These are phyloP conservation scores for rapeseed (Brassica napus) DNA, from an alignment of 345 rosid genomes.

Conservation along the genomic window Da-Ae NC_063450.1:40711501-40712000, in stretches of 20 bases:
- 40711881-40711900: background rate
- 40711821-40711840: slow-evolving; percentile 49
- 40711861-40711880: background rate
- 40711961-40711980: slow-evolving; percentile 87
- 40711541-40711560: slow-evolving; percentile 22
- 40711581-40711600: slow-evolving; percentile 73
- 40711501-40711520: slow-evolving; percentile 48
- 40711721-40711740: slow-evolving; percentile 48
- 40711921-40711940: slow-evolving; percentile 89
- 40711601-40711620: slow-evolving; percentile 63
- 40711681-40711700: background rate
- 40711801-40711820: slow-evolving; percentile 94
- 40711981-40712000: slow-evolving; percentile 74
- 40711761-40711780: slow-evolving; percentile 74
- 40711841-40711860: background rate
- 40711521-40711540: slow-evolving; percentile 14
- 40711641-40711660: slow-evolving; percentile 61
- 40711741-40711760: slow-evolving; percentile 65
- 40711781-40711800: slow-evolving; percentile 93
- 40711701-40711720: no score
- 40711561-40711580: slow-evolving; percentile 61
- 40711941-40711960: slow-evolving; percentile 93
- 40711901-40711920: slow-evolving; percentile 19
- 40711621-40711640: slow-evolving; percentile 52
- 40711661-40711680: slow-evolving; percentile 3